Evolutionary conservation across 768 basidiomycete species (phyloP).

Genomic region (Tremella fuciformis): DNA sequence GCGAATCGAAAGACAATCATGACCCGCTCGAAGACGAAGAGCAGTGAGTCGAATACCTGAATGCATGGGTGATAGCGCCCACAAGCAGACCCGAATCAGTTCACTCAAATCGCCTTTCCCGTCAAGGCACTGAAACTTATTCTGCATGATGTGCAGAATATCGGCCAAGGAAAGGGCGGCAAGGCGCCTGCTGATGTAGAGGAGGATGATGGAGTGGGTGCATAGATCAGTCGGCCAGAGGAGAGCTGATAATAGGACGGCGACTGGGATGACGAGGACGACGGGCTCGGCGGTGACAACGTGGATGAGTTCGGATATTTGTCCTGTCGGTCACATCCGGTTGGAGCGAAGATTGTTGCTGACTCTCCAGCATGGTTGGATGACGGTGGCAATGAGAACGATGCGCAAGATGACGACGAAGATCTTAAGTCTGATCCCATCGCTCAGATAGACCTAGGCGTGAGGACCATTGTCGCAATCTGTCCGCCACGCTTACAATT

Average conservation of each 20-base stretch:
- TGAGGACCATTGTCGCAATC: slow-evolving; percentile 32
- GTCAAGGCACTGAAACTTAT: slow-evolving; percentile 89
- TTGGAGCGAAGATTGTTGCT: slow-evolving; percentile 1
- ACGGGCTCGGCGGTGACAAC: slow-evolving; percentile 58
- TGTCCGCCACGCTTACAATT: not conserved
- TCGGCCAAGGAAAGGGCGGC: slow-evolving; percentile 59
- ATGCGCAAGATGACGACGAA: slow-evolving; percentile 73
- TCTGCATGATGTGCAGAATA: slow-evolving; percentile 74
- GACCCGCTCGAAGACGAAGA: slow-evolving; percentile 87
- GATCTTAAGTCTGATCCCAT: slow-evolving; percentile 83
- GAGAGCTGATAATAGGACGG: slow-evolving; percentile 58
- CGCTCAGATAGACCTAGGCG: slow-evolving; percentile 77
- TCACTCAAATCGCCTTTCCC: slow-evolving; percentile 79
- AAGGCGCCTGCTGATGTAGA: slow-evolving; percentile 52
- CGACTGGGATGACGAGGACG: slow-evolving; percentile 94
- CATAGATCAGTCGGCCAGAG: not conserved
- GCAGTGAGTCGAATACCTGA: slow-evolving; percentile 61
- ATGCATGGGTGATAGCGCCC: slow-evolving; percentile 1
- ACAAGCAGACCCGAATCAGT: slow-evolving; percentile 75
- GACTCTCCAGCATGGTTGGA: slow-evolving; percentile 52
- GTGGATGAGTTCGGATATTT: slow-evolving; percentile 78
- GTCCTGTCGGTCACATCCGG: slow-evolving; percentile 55
- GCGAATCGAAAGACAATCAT: slow-evolving; percentile 82
- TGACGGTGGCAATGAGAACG: slow-evolving; percentile 73
- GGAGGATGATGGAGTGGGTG: slow-evolving; percentile 51